Base-by-base conservation (phyloP, 768 basidiomycete genomes). In the Suillus fuscotomentosus region DNA sequence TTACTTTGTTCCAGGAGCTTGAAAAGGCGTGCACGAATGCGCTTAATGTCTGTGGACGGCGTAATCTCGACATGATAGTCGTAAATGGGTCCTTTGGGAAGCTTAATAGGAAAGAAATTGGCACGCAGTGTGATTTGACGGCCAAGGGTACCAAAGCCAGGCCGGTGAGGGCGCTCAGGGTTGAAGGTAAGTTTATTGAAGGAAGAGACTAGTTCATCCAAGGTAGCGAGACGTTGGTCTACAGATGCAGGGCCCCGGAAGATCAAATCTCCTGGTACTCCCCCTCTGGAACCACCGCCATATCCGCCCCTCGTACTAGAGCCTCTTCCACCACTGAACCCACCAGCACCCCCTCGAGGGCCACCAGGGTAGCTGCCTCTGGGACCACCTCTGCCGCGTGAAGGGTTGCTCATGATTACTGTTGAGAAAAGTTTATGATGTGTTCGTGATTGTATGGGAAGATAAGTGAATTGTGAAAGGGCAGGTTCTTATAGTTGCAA, bases 101-200 rank as follows among this genome's bases (percentile, higher is more conserved):
- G 75, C 27, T 70, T 75, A 62, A 84, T 69, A 0, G 83, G 65
- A 68, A 86, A 85, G 69, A 84, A 84, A 64, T 85, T 85, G 42
- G 83, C 72, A 1, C 85, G 81, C 8, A 86, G 70, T 31, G 75
- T 79, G 63, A 81, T 77, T 24, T 69, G 2, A 8, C 59, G 73
- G 11, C 84, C 84, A 8, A 69, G 65, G 1, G 74, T 79, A 20
- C 84, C 84, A 60, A 77, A 84, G 22, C 75, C 77, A 13, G 84
- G 83, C 6, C 84, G 81, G 20, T 74, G 70, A 6, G 85, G 85
- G 17, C 81, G 77, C 8, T 75, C 71, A 14, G 80, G 62, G 24
- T 72, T 70, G 53, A 82, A 50, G 0, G 70, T 65, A 1, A 77
- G 67, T 0, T 74, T 70, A 14, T 69, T 72, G 62, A 81, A 73